phyloP scores from a whole-genome alignment of 441 rosid species.

The Mallotus repandus region DNA sequence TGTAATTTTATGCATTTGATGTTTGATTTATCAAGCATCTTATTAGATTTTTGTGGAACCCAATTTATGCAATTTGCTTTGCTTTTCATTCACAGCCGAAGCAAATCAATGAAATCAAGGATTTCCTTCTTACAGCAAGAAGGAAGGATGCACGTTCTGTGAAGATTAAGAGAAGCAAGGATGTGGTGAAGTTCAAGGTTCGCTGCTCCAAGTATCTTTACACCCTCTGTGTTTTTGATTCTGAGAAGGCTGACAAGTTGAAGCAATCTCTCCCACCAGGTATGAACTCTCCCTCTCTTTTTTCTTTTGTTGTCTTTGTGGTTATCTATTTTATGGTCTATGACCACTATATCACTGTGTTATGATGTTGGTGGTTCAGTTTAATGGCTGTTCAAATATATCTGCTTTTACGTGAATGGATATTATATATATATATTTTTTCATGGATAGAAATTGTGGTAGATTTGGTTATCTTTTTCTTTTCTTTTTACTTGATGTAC shows the following conservation, averaged over 20 bases:
- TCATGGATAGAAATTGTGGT: no score
- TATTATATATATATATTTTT: no score
- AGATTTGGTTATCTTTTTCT: no score
- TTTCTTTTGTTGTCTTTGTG: neutral
- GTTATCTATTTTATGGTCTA: no score
- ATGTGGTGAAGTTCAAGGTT: conserved; percentile 77
- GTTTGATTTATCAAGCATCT: neutral
- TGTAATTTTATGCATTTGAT: neutral
- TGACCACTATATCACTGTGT: neutral
- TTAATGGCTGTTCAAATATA: neutral
- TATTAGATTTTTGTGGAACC: neutral
- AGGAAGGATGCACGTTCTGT: conserved; percentile 77
- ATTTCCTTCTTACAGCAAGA: conserved; percentile 81
- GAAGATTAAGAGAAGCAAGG: conserved; percentile 72
- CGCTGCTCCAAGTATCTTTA: conserved; percentile 78
- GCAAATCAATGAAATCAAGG: conserved; percentile 86
- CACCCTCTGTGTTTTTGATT: conserved; percentile 67
- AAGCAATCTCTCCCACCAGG: conserved; percentile 91
- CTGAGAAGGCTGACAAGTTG: conserved; percentile 79
- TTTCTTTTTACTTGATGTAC: no score
- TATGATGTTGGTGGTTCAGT: neutral
- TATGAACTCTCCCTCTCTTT: conserved; percentile 5
- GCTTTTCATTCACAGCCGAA: conserved; percentile 49
- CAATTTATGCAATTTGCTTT: neutral
- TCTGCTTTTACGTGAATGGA: neutral